Percentiles rank a stretch among this genome's conserved stretches.
Evolutionary conservation across 225 moss, liverwort and hornwort species (phyloP).

Genomic region (Marchantia polymorpha): DNA sequence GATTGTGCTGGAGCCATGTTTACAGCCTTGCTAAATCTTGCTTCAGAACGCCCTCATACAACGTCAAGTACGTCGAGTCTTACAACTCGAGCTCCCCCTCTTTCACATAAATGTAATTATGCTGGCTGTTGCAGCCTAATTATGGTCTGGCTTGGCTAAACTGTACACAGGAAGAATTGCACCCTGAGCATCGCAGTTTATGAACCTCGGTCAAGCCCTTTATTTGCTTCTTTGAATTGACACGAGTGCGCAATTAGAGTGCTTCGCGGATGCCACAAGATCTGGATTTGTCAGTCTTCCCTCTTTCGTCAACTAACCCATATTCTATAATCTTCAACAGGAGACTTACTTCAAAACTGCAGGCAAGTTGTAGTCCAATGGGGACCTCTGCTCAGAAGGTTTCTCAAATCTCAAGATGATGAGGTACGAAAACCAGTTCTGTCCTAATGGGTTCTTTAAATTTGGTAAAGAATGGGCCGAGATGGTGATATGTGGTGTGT

Average conservation of each 20-base stretch:
- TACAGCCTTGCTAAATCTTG: conserved; percentile 65
- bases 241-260: too few relatives aligned
- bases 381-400: conserved; percentile 72
- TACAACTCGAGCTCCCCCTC: not conserved
- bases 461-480: too few relatives aligned
- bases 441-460: not conserved
- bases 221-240: too few relatives aligned
- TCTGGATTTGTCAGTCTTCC: not conserved
- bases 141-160: too few relatives aligned
- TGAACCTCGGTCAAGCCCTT: too few relatives aligned
- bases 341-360: conserved; percentile 58
- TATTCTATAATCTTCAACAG: conserved; percentile 33
- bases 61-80: conserved; percentile 49
- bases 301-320: not conserved
- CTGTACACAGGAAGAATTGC: too few relatives aligned
- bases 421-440: conserved; percentile 50
- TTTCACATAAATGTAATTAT: not conserved
- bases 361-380: conserved; percentile 57
- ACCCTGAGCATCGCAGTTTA: too few relatives aligned
- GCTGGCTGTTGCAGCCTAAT: too few relatives aligned
- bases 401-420: conserved; percentile 85
- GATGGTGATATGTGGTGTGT: too few relatives aligned
- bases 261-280: too few relatives aligned
- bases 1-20: conserved; percentile 99
- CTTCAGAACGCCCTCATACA: conserved; percentile 56